Evolutionary conservation across 1,284 basidiomycete species (phyloP).

Genomic region (Abortiporus biennis): DNA sequence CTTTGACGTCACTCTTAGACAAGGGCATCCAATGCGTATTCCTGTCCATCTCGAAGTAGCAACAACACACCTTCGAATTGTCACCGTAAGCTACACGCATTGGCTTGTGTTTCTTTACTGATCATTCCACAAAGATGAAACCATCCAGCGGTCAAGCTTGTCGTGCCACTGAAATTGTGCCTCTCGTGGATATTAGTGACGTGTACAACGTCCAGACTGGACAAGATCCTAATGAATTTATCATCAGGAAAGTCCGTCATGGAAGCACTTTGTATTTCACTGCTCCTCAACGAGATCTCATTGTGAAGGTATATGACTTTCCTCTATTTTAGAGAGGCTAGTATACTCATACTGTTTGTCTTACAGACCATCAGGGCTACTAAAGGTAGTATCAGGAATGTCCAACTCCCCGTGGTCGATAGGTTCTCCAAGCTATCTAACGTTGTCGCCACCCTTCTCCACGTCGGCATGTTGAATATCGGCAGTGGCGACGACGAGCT

Average conservation of each 20-base stretch:
- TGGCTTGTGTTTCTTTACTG: background rate
- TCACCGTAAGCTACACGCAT: conserved; percentile 42
- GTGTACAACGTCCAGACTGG: conserved; percentile 76
- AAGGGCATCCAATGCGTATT: conserved; percentile 51
- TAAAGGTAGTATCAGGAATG: conserved; percentile 60
- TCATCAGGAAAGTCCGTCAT: conserved; percentile 68
- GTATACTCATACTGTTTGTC: background rate
- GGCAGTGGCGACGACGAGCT: conserved; percentile 69
- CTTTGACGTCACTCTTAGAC: conserved; percentile 56
- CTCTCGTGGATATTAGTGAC: conserved; percentile 77
- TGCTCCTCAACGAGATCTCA: conserved; percentile 59
- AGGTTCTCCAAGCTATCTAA: conserved; percentile 75
- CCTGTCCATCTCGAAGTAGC: conserved; percentile 61
- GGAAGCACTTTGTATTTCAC: conserved; percentile 67
- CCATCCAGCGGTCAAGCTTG: conserved; percentile 56
- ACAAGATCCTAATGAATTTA: conserved; percentile 73
- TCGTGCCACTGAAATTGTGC: conserved; percentile 75
- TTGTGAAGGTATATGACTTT: conserved; percentile 59
- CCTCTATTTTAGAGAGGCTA: background rate
- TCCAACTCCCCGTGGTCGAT: conserved; percentile 51
- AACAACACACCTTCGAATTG: conserved; percentile 60
- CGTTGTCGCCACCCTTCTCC: conserved; percentile 77
- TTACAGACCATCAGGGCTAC: conserved; percentile 59
- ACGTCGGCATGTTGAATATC: conserved; percentile 76
- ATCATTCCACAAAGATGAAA: conserved; percentile 42